Evolutionary conservation across 495 filamentous ascomycete genomes (phyloP), one percentile per base, ranked within the genome.

Genomic region (Penicillium canariense): DNA sequence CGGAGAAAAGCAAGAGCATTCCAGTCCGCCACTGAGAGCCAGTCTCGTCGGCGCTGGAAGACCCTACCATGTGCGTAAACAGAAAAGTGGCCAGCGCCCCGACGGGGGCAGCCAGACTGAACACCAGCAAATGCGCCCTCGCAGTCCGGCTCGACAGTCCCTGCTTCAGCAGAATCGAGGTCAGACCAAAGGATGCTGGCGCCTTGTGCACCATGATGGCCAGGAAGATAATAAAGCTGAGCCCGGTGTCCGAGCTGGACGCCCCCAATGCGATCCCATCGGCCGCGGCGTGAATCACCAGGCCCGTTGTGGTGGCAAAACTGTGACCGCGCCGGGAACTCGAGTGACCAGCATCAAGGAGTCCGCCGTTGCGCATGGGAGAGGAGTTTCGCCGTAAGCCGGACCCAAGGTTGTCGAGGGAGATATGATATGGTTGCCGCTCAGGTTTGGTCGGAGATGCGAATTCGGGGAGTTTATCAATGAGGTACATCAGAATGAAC

Each of bases 141-240:
- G 92, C 90, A 14, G 86, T 85, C 35, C 92, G 84, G 71, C 93
- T 97, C 8, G 86, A 87, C 7, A 96, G 73, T 0, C 91, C 91
- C 59, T 96, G 90, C 68, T 92, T 91, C 26, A 98, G 71, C 38
- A 98, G 71, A 5, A 97, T 82, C 10, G 90, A 89, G 0, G 92
- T 96, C 17, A 98, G 75, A 2, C 94, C 95, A 69, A 98, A 98
- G 0, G 94, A 94, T 0, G 94, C 95, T 0, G 94, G 94, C 0
- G 91, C 93, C 70, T 98, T 98, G 63, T 98, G 94, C 2, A 97
- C 80, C 88, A 98, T 92, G 53, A 98, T 95, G 5, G 94, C 94
- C 18, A 97, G 63, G 63, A 98, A 98, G 39, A 98, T 89, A 58
- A 98, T 89, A 34, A 96, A 83, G 28, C 84, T 87, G 6, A 97